A percentile compares a stretch with the other conserved stretches of the same genome.
These are phyloP conservation scores for Phytophthora fragariaefolia DNA, from an alignment of 352 stramenopile genomes.

Conservation along the genomic window DNA sequence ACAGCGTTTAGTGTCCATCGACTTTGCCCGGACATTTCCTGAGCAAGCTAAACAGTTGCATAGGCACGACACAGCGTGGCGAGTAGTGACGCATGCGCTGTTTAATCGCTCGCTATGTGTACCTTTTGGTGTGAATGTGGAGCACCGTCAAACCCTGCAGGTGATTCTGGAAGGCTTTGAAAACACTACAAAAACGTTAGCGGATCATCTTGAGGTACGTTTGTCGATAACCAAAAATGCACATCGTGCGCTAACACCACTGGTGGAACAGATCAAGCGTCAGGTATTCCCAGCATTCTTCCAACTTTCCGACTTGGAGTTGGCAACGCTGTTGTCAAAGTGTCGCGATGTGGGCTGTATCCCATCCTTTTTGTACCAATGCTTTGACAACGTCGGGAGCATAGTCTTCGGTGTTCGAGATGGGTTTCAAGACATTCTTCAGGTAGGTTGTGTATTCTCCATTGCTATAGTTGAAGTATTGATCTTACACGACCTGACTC, in stretches of 20 bases:
- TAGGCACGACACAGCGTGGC: conserved; percentile 61
- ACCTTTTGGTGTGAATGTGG: conserved; percentile 53
- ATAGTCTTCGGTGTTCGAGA: conserved; percentile 69
- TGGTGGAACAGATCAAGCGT: conserved; percentile 49
- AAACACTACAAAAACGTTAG: conserved; percentile 47
- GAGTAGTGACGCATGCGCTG: conserved; percentile 52
- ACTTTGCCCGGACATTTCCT: conserved; percentile 68
- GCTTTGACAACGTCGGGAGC: conserved; percentile 70
- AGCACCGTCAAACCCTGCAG: conserved; percentile 52
- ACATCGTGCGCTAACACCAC: not conserved
- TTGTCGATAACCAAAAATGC: not conserved
- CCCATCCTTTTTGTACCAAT: conserved; percentile 64
- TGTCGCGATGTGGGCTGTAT: conserved; percentile 53
- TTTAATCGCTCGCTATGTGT: conserved; percentile 63
- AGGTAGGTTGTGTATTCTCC: conserved; percentile 8
- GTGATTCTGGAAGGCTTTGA: conserved; percentile 63
- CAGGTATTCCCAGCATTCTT: conserved; percentile 71
- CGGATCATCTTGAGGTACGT: conserved; percentile 62
- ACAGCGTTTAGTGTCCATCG: conserved; percentile 60
- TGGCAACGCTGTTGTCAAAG: conserved; percentile 59
- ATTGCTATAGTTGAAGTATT: too few relatives aligned
- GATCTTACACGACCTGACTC: not conserved
- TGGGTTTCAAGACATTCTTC: conserved; percentile 67
- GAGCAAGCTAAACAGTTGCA: conserved; percentile 65
- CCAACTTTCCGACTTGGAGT: conserved; percentile 65